Evolutionary conservation across 768 basidiomycete species (phyloP), one percentile per base, ranked within the genome.

Genomic region (Terana coerulea): DNA sequence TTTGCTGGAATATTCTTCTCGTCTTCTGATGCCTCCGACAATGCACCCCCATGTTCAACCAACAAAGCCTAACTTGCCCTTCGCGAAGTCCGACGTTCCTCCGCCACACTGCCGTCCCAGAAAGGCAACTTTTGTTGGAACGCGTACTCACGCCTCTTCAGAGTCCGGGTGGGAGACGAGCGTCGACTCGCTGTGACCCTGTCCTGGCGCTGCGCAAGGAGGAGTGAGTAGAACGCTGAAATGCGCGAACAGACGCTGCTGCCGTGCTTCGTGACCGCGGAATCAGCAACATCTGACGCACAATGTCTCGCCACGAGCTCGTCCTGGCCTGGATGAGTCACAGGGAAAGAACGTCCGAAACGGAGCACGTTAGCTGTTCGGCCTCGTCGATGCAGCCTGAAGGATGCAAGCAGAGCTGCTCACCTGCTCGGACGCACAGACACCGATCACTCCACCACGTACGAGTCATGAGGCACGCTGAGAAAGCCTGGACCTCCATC

Each of bases 321-420:
- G 21, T 17, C n/a, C 17, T 46, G 17, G 12, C 29, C 29, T 34
- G 45, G 6, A 14, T 33, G 30, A 19, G 30, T 46, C 45, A 30
- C 28, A 46, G 45, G 49, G 49, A 50, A 50, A 50, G 39, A 41
- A 50, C 37, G 33, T 40, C 49, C 39, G 39, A 42, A 50, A 26
- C 17, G 12, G 30, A 46, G 21, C 45, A 33, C n/a, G 45, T 46
- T 22, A 33, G 45, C 30, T 33, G 22, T 21, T 46, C 30, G 21
- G 45, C 45, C 34, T 33, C 30, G n/a, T 12, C 45, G 17, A n/a
- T 30, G 11, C 45, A 33, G 3, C 1, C 17, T 19, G 29, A 19
- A 29, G 15, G 30, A 19, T n/a, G 24, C 45, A 21, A 34, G 45
- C 45, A n/a, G n/a, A 31, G 45, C n/a, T 2, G 28, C 29, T 11